Conservation (phyloP, 306 rosid species). For the Cyamopsis tetragonoloba region DNA sequence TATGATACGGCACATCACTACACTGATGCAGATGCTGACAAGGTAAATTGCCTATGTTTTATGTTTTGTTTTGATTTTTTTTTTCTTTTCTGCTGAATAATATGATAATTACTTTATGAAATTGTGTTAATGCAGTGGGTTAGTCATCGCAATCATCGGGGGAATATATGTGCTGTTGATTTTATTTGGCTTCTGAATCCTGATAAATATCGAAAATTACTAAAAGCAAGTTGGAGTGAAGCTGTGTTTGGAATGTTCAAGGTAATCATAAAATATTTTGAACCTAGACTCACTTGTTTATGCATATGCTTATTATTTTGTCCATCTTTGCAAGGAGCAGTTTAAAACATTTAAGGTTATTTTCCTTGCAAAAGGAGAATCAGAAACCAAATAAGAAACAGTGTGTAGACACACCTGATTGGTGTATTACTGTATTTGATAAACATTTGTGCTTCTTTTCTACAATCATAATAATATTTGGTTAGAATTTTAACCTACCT, state of each 20-base stretch:
- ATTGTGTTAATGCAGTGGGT: slow-evolving; percentile 67
- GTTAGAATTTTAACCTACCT: background rate
- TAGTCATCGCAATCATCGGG: slow-evolving; percentile 94
- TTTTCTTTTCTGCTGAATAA: background rate
- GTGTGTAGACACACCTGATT: background rate
- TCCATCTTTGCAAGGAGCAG: slow-evolving; percentile 9
- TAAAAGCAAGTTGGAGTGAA: slow-evolving; percentile 77
- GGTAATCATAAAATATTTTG: slow-evolving; percentile 36
- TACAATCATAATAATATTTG: no score
- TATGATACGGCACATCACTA: slow-evolving; percentile 95
- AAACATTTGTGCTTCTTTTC: no score
- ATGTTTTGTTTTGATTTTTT: background rate
- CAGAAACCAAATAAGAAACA: background rate
- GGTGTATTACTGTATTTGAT: background rate
- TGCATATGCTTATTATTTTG: background rate
- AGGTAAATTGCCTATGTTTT: slow-evolving; percentile 57
- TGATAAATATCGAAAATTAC: slow-evolving; percentile 58
- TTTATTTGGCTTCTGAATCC: slow-evolving; percentile 94
- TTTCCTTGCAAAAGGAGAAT: background rate
- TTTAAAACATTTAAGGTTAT: background rate
- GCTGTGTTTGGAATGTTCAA: slow-evolving; percentile 83
- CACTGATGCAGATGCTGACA: slow-evolving; percentile 83
- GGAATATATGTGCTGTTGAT: slow-evolving; percentile 96
- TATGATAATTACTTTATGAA: background rate
- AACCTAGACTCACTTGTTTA: background rate